Percentiles rank a stretch among this genome's conserved stretches.
Conservation (phyloP, 257 asterid genomes). For the Solanum chilense region DNA sequence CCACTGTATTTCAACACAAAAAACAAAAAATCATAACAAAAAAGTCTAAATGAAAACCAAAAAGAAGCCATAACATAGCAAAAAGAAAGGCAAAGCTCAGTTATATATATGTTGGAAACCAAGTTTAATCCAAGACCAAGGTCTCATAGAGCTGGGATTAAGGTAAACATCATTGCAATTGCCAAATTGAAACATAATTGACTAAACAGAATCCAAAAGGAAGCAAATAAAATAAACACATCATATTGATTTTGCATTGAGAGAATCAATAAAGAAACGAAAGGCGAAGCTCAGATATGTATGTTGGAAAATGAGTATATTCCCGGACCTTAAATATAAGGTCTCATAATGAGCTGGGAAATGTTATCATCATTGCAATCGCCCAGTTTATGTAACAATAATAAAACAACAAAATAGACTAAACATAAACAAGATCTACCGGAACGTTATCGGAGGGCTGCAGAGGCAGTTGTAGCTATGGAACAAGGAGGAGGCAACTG, state of each 20-base stretch:
- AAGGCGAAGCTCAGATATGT: constrained; percentile 5
- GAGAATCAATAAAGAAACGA: neutral
- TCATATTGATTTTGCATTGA: neutral
- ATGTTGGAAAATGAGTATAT: constrained; percentile 14
- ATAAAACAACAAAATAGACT: neutral
- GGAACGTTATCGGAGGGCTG: neutral
- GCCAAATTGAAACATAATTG: neutral
- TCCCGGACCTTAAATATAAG: constrained; percentile 28
- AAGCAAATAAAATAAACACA: neutral
- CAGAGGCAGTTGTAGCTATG: neutral
- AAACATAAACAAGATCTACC: neutral
- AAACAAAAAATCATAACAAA: neutral
- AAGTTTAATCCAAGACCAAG: neutral
- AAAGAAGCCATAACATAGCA: neutral
- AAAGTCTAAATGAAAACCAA: neutral
- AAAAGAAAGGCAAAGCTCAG: neutral
- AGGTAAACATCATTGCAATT: neutral
- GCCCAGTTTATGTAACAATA: neutral
- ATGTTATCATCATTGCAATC: constrained; percentile 35
- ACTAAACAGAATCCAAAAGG: neutral
- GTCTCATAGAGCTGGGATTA: neutral
- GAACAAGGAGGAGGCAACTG: neutral
- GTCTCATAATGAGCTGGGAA: constrained; percentile 65
- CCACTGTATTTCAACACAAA: neutral
- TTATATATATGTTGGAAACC: neutral